phyloP scores from a whole-genome alignment of 2,329 filamentous ascomycete species.

The Botrytis deweyae region DNA sequence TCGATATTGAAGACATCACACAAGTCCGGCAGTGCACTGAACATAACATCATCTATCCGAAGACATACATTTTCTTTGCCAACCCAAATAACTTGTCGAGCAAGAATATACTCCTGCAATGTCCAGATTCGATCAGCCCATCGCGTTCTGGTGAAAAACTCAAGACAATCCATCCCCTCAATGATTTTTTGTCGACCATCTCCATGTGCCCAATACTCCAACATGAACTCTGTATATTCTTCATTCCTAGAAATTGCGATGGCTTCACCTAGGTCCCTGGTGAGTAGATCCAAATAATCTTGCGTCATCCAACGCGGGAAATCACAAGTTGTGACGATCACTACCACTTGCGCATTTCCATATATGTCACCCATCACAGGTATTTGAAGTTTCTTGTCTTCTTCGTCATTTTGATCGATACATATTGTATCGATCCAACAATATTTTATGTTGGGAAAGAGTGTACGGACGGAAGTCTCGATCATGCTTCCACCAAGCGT shows the following conservation, averaged over 20 bases:
- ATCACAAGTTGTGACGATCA: slow-evolving; percentile 15
- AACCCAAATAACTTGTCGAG: slow-evolving; percentile 15
- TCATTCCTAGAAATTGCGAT: slow-evolving; percentile 2
- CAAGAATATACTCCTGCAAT: slow-evolving; percentile 21
- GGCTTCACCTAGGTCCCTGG: slow-evolving; percentile 11
- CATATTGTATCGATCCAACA: slow-evolving; percentile 26
- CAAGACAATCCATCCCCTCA: slow-evolving; percentile 20
- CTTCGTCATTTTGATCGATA: slow-evolving; percentile 24
- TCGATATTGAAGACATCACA: slow-evolving; percentile 6
- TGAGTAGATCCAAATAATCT: slow-evolving; percentile 11
- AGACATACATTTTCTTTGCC: background rate
- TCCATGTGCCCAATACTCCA: slow-evolving; percentile 7
- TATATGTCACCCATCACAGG: slow-evolving; percentile 26
- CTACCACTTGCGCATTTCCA: slow-evolving; percentile 12
- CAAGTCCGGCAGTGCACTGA: slow-evolving; percentile 2
- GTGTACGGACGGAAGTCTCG: slow-evolving; percentile 5
- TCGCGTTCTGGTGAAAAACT: slow-evolving; percentile 11
- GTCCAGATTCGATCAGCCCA: slow-evolving; percentile 22
- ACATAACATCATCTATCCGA: background rate
- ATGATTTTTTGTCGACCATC: slow-evolving; percentile 14
- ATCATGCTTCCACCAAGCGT: slow-evolving; percentile 18
- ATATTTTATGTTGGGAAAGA: slow-evolving; percentile 16
- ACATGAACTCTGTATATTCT: background rate
- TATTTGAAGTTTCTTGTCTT: slow-evolving; percentile 24
- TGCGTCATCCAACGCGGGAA: slow-evolving; percentile 13